Base-by-base conservation (phyloP, 768 basidiomycete genomes). In the Omphalotus guepiniiformis region DNA sequence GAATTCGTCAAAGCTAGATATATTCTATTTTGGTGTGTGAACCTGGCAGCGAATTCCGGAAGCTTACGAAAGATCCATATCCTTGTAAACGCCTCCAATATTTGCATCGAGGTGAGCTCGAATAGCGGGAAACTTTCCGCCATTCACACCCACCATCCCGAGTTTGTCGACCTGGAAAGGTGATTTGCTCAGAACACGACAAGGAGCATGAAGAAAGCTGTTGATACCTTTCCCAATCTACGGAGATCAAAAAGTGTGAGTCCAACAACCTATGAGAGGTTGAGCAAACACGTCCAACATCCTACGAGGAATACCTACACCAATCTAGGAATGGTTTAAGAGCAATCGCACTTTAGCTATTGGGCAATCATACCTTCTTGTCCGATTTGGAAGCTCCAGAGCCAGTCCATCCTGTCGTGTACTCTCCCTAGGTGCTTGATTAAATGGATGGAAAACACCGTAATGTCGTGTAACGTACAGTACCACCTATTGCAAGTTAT, bases 351-450 rank as follows among this genome's bases (percentile, higher is more conserved):
- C 30, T 36, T 36, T 38, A 45, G 40, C 7, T 41, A 47, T 37
- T 9, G 29, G 22, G n/a, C 8, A 23, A 11, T 48, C 70, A 46
- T 48, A 87, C 90, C 77, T 93, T 96, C 70, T 95, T 95, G 70
- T 95, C 93, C 4, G 92, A 94, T 60, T 84, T 90, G 13, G 92
- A 94, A 35, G 88, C 90, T n/a, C 93, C 93, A 29, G 86, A 80
- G 11, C 82, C 83, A 8, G 89, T 92, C 88, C 89, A 95, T 62
- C 93, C 93, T 42, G 93, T 95, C 52, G 93, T 95, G 63, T 95
- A 95, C 71, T 94, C 90, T 35, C 89, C 88, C 82, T 72, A 53
- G 19, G 49, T 53, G 47, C 52, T 48, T 53, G 36, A 27, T 39
- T 26, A 15, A 19, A 41, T 25, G 37, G 22, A 30, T 12, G 12